Evolutionary conservation across 2,329 filamentous ascomycete species (phyloP), one percentile per base, ranked within the genome.

Genomic region (Pezicula carpinea): DNA sequence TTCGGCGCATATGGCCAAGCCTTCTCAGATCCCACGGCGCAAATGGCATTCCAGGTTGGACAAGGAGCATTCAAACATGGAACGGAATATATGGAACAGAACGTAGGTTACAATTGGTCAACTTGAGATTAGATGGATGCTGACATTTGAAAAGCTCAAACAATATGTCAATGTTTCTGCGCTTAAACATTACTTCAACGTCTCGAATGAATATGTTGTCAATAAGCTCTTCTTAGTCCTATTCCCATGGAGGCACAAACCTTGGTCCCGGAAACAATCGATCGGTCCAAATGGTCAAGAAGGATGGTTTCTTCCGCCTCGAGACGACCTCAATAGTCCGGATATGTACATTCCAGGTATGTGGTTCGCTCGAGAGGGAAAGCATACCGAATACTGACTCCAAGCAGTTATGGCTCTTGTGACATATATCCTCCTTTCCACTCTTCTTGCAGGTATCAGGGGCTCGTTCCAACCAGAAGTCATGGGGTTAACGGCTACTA

Each of bases 151-250:
- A 43, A 59, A 87, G 84, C 73, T 88, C 60, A 85, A 84, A 60
- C 81, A 83, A 67, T 96, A 92, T 70, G 84, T 99, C 69, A 96
- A 91, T 63, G 87, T 97, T 59, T 85, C 87, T 13, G 89, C 89
- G 15, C 78, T 99, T 38, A 99, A 99, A 70, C 93, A 96, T 71
- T 99, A 97, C 77, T 99, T 99, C 75, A 96, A 97, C 71, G 93
- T 99, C 54, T 95, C 91, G 57, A 99, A 99, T 75, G 87, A 82
- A 50, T 99, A 99, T 69, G 93, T 99, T 64, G 76, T 95, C 64
- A 89, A 85, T 71, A 99, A 99, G 71, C 78, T 99, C 49, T 82
- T 86, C 64, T 81, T 99, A 49, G 92, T 99, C 49, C 83, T 99
- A 51, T 96, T 97, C 69, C 93, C 93, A 45, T 99, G 93, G 92